Conservation (phyloP, 352 stramenopile species). For the Pythium guiyangense region DNA sequence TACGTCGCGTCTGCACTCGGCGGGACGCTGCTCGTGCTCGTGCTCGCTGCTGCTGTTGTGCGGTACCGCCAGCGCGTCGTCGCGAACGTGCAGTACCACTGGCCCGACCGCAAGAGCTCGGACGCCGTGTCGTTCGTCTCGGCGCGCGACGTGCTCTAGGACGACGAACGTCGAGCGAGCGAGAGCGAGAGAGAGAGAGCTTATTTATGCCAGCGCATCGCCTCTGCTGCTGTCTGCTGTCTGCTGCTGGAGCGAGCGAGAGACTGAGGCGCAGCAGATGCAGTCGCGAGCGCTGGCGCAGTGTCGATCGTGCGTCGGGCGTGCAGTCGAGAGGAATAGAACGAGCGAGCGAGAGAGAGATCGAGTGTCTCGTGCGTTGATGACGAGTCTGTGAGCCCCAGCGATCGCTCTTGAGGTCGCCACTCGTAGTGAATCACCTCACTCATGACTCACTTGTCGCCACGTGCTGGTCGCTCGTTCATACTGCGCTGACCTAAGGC, state of each 20-base stretch:
- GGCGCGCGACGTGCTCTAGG: constrained; percentile 11
- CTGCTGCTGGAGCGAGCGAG: background rate
- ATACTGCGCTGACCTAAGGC: no score
- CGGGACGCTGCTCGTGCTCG: constrained; percentile 6
- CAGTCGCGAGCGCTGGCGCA: background rate
- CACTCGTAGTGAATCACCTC: no score
- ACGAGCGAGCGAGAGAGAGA: no score
- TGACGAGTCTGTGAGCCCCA: no score
- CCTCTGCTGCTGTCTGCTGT: no score
- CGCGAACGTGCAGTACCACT: constrained; percentile 12
- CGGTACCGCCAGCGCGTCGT: constrained; percentile 10
- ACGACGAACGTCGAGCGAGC: background rate
- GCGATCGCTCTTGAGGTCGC: no score
- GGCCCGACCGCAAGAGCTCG: constrained; percentile 15
- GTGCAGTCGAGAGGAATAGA: no score
- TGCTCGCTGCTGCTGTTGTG: background rate
- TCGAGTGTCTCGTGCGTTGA: no score
- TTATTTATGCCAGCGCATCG: constrained; percentile 4
- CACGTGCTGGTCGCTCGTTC: no score
- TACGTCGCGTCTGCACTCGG: constrained; percentile 11
- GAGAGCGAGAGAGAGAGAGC: no score
- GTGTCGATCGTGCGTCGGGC: background rate
- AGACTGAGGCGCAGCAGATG: background rate
- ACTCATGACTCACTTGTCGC: no score
- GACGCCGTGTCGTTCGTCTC: constrained; percentile 14